Percentiles rank a stretch among this genome's conserved stretches.
These are phyloP conservation scores for Castanospermum australe DNA, from an alignment of 306 rosid species.

Conservation along the genomic window DNA sequence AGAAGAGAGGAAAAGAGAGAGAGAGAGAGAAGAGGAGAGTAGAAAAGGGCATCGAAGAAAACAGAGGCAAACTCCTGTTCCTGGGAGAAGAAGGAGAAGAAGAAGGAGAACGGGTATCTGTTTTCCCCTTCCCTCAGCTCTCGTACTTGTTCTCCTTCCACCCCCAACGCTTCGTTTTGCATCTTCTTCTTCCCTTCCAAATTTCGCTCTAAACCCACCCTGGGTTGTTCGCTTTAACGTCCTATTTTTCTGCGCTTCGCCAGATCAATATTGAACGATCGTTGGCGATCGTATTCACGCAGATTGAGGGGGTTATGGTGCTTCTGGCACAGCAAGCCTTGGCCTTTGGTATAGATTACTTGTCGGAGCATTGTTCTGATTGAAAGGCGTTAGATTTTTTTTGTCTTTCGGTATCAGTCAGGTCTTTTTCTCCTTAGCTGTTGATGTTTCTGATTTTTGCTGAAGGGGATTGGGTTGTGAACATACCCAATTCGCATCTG, in stretches of 20 bases:
- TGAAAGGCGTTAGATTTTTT: background rate
- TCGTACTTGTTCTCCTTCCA: slow-evolving; percentile 38
- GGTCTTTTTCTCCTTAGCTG: slow-evolving; percentile 30
- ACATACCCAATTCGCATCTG: slow-evolving; percentile 56
- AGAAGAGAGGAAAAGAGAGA: no score
- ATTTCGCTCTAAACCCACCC: background rate
- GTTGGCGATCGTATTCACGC: background rate
- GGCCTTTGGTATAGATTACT: background rate
- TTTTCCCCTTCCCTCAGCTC: background rate
- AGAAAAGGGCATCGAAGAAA: background rate
- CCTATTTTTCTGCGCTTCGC: background rate
- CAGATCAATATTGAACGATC: background rate
- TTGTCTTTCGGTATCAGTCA: slow-evolving; percentile 13
- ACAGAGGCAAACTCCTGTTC: background rate
- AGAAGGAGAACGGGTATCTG: slow-evolving; percentile 42
- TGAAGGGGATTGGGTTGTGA: slow-evolving; percentile 58
- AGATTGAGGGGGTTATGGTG: background rate
- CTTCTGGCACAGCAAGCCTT: slow-evolving; percentile 2
- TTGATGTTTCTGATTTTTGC: slow-evolving; percentile 63
- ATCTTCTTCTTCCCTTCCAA: background rate
- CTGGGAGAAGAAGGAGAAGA: background rate
- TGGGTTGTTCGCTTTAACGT: background rate
- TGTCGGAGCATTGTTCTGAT: slow-evolving; percentile 2
- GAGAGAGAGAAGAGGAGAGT: background rate
- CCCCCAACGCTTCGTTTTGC: background rate